Base-by-base conservation (phyloP, 106 monocot genomes). In the Apostasia shenzhenica region DNA sequence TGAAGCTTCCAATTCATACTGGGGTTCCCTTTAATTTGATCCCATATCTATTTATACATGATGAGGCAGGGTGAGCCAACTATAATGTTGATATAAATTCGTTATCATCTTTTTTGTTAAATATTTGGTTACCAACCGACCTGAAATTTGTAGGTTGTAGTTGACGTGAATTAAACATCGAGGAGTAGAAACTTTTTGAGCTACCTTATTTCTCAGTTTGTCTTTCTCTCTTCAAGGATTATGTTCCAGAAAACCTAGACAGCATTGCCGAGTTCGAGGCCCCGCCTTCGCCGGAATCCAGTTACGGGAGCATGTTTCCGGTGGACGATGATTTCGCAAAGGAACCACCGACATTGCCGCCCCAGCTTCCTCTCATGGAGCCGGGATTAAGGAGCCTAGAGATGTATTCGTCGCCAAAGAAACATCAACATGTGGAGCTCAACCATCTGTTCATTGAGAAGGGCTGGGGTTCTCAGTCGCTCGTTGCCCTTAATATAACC, bases 381-480 rank as follows among this genome's bases (percentile, higher is more conserved):
- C 79, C 89, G 8, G 82, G 76, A 14, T 62, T 54, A 59, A 73
- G 79, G 49, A 74, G 61, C 13, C 57, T 73, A 6, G 80, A 81
- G 11, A 78, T 67, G 69, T 65, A 41, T 2, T 54, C 69, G 1
- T 26, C 76, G 3, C 13, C 57, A 0, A 38, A 53, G 12, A 86
- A 73, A 54, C 86, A 80, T 1, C 81, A 82, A 59, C 89, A 89
- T 67, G 83, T 89, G 40, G 84, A 78, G 45, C 84, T 93, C 43
- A 84, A 93, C 61, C 93, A 93, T 80, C 76, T 93, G 1, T 93
- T 84, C 80, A 81, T 93, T 4, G 89, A 93, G 75, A 89, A 86
- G 57, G 86, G 82, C 41, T 78, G 86, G 67, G 81, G 64, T 45
- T 61, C 89, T 12, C 86, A 84, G 64, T 79, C 85, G 0, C 54